Conservation (phyloP, 352 stramenopile species). For the Globisporangium apiculatum region DNA sequence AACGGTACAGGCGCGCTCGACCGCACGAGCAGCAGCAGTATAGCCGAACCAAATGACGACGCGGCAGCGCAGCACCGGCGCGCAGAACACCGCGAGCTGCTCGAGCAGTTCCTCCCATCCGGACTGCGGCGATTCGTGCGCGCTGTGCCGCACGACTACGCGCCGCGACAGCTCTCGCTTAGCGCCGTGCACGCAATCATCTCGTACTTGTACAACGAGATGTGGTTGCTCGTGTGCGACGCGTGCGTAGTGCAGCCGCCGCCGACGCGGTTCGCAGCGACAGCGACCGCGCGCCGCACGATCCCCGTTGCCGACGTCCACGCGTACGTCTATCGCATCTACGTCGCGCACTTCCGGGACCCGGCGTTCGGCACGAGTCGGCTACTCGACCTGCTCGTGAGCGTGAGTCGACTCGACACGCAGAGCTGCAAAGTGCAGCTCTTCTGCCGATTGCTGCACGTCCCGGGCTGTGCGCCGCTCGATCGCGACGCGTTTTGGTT, state of each 20-base stretch:
- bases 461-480: slow-evolving; percentile 31
- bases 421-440: slow-evolving; percentile 53
- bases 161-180: slow-evolving; percentile 29
- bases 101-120: slow-evolving; percentile 26
- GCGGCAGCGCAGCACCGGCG: background rate
- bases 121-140: slow-evolving; percentile 23
- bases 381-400: slow-evolving; percentile 40
- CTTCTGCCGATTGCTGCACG: slow-evolving; percentile 31
- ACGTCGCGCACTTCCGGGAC: slow-evolving; percentile 36
- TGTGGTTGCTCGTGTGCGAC: slow-evolving; percentile 34
- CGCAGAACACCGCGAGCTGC: slow-evolving; percentile 21
- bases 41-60: background rate
- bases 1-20: background rate
- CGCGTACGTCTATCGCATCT: slow-evolving; percentile 44
- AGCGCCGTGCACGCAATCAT: slow-evolving; percentile 29
- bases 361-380: slow-evolving; percentile 28
- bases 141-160: slow-evolving; percentile 27
- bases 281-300: background rate
- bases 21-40: too few relatives aligned
- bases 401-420: slow-evolving; percentile 34
- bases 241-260: slow-evolving; percentile 18
- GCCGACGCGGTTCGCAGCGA: slow-evolving; percentile 13
- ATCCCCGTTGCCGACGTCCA: slow-evolving; percentile 26
- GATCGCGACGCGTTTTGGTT: slow-evolving; percentile 45
- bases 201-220: slow-evolving; percentile 41